A percentile compares a stretch with the other conserved stretches of the same genome.
These are phyloP conservation scores for Coleophoma cylindrospora DNA, from an alignment of 2,329 filamentous ascomycete species.

Conservation along the genomic window DNA sequence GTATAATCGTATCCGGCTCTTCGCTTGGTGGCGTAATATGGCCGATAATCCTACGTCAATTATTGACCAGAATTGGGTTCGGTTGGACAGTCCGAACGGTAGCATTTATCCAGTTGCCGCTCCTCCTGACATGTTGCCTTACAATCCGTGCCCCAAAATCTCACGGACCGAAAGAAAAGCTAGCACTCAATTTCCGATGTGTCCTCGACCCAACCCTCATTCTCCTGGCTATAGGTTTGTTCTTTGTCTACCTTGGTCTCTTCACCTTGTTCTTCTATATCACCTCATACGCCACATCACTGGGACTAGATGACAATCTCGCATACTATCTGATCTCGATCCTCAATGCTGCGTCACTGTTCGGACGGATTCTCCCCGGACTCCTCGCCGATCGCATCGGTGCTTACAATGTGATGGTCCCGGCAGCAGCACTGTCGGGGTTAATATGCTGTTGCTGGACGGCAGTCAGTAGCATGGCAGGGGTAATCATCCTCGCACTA, in stretches of 20 bases:
- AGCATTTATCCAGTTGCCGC: constrained; percentile 17
- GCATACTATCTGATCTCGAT: constrained; percentile 15
- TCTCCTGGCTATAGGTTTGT: constrained; percentile 5
- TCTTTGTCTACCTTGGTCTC: constrained; percentile 13
- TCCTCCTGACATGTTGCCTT: constrained; percentile 9
- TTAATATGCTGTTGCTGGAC: constrained; percentile 15
- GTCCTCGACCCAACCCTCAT: constrained; percentile 9
- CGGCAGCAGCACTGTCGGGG: constrained; percentile 8
- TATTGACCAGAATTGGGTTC: constrained; percentile 25
- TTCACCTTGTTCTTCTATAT: constrained; percentile 16
- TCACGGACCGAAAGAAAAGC: not conserved
- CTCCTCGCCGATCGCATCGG: constrained; percentile 13
- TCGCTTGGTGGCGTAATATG: constrained; percentile 29
- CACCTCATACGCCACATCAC: constrained; percentile 6
- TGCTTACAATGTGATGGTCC: constrained; percentile 13
- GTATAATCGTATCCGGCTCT: constrained; percentile 22
- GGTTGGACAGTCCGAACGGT: constrained; percentile 17
- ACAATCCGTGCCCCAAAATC: constrained; percentile 1
- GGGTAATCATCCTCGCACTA: constrained; percentile 12
- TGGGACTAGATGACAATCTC: constrained; percentile 8
- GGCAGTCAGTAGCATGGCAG: constrained; percentile 7
- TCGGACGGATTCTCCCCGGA: constrained; percentile 14
- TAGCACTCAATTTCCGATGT: constrained; percentile 8
- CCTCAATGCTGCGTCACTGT: constrained; percentile 13
- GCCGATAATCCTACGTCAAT: constrained; percentile 25